A percentile compares a stretch with the other conserved stretches of the same genome.
Evolutionary conservation across 2,329 filamentous ascomycete species (phyloP).

Genomic region (Arachnomyces sp.): DNA sequence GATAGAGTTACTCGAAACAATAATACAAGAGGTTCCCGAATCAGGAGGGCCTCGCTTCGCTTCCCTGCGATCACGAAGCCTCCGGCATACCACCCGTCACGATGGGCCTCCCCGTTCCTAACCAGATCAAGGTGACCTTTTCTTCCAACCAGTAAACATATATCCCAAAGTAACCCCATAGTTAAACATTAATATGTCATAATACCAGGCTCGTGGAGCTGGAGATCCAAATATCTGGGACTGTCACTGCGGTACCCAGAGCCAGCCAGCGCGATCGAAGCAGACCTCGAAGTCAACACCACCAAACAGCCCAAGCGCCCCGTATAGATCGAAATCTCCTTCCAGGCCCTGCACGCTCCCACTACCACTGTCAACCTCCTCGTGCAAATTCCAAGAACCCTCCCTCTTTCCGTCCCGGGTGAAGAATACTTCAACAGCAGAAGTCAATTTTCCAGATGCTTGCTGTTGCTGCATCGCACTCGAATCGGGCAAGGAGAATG

Average conservation of each 20-base stretch:
- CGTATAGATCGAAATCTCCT: conserved; percentile 57
- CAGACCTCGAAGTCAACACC: conserved; percentile 52
- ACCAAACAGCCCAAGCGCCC: conserved; percentile 53
- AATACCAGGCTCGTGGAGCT: no score
- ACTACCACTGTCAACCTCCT: conserved; percentile 49
- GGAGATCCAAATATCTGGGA: no score
- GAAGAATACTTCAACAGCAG: conserved; percentile 49
- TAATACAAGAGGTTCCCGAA: no score
- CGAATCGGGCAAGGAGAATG: conserved; percentile 35
- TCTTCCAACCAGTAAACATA: no score
- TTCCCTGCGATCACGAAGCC: no score
- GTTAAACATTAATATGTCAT: no score
- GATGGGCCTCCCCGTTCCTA: no score
- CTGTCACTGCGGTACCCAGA: conserved; percentile 36
- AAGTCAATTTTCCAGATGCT: conserved; percentile 16
- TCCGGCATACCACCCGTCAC: no score
- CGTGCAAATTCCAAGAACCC: conserved; percentile 52
- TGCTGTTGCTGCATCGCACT: conserved; percentile 25
- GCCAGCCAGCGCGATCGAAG: conserved; percentile 42
- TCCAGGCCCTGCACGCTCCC: conserved; percentile 57
- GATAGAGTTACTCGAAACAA: no score
- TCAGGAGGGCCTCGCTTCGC: no score
- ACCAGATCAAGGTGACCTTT: no score
- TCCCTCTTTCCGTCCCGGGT: conserved; percentile 47
- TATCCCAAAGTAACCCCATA: no score